Evolutionary conservation across 345 rosid genomes (phyloP).

Genomic region (Firmiana major): DNA sequence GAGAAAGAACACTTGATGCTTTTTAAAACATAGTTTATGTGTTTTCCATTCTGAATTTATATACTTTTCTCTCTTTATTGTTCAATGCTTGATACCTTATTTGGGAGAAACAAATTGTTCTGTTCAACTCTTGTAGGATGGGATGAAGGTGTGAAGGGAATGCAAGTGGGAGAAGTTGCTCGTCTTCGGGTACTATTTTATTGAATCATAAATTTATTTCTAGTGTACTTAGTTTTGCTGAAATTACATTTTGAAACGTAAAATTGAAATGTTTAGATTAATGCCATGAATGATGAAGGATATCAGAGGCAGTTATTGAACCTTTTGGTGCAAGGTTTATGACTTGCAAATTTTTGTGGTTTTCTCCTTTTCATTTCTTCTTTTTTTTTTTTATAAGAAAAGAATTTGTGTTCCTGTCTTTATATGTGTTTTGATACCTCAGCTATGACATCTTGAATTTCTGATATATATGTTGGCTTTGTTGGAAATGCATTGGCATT

Average conservation of each 20-base stretch:
- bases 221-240: neutral
- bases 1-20: neutral
- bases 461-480: neutral
- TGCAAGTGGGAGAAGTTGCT: slow-evolving; percentile 94
- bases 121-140: slow-evolving; percentile 55
- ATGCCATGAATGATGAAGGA: neutral
- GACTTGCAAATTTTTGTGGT: neutral
- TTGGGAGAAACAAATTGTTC: neutral
- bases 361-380: neutral
- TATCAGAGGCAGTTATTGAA: neutral
- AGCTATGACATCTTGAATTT: neutral
- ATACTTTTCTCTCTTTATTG: neutral
- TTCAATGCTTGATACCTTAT: neutral
- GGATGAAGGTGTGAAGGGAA: slow-evolving; percentile 98
- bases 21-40: neutral
- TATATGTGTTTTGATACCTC: neutral
- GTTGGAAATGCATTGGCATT: neutral
- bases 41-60: neutral
- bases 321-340: neutral
- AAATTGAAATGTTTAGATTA: neutral
- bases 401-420: neutral
- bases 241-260: neutral
- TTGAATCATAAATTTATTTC: neutral
- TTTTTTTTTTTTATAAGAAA: too few species aligned
- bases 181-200: slow-evolving; percentile 66